Conservation (phyloP, 345 rosid species). For the Lenwebbia sp. region DNA sequence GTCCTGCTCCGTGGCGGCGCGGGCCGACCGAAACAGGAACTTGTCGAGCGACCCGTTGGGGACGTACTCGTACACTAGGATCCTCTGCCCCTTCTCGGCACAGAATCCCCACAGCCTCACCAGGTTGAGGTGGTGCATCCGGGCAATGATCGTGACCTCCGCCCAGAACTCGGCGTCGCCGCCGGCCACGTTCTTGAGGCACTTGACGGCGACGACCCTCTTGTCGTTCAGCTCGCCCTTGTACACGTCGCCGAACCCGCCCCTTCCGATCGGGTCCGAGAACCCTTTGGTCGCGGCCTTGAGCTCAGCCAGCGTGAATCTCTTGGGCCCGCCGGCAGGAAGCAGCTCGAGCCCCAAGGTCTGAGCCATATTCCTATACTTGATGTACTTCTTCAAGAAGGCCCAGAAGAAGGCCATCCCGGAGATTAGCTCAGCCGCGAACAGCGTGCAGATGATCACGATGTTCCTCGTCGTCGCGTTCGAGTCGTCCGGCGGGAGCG, state of each 20-base stretch:
- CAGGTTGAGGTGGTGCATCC: constrained; percentile 61
- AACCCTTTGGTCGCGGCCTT: constrained; percentile 46
- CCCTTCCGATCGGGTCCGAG: constrained; percentile 39
- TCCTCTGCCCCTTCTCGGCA: constrained; percentile 55
- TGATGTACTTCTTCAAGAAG: constrained; percentile 53
- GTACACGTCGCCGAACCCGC: constrained; percentile 65
- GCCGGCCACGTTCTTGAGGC: constrained; percentile 45
- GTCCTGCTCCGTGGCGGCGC: background rate
- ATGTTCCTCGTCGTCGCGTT: constrained; percentile 35
- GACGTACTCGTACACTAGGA: constrained; percentile 51
- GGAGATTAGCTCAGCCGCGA: constrained; percentile 50
- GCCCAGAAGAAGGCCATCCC: constrained; percentile 50
- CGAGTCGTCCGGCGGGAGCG: constrained; percentile 45
- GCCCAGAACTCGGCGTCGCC: constrained; percentile 64
- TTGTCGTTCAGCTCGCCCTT: constrained; percentile 49
- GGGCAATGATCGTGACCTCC: constrained; percentile 61
- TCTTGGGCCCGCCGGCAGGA: constrained; percentile 59
- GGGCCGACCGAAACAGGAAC: constrained; percentile 23
- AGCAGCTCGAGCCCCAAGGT: constrained; percentile 58
- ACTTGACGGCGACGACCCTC: constrained; percentile 53
- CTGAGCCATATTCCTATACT: constrained; percentile 62
- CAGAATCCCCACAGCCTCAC: constrained; percentile 62
- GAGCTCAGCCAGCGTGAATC: constrained; percentile 45
- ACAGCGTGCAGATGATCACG: constrained; percentile 37
- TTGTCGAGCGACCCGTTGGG: constrained; percentile 59